phyloP scores from a whole-genome alignment of 768 basidiomycete species.

The Russula foetens region DNA sequence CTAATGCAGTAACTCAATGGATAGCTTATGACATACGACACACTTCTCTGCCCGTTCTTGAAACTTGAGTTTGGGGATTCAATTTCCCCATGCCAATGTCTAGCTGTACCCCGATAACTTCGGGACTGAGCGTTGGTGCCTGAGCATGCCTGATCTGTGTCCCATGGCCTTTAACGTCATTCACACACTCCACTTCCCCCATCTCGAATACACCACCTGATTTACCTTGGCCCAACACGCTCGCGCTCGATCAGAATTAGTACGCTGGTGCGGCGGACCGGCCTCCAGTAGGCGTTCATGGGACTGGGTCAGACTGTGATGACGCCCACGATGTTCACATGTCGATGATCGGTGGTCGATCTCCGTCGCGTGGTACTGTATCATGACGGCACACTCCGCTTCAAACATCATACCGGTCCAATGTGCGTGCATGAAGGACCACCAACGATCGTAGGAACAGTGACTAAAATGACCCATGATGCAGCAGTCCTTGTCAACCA shows the following conservation, averaged over 20 bases:
- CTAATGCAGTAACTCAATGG: too few species aligned
- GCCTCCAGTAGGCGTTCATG: not conserved
- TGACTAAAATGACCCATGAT: not conserved
- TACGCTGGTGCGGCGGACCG: not conserved
- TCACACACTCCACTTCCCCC: not conserved
- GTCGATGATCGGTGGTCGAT: not conserved
- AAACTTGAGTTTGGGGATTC: not conserved
- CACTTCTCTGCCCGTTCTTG: not conserved
- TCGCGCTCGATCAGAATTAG: not conserved
- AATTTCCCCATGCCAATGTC: not conserved
- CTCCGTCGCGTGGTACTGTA: not conserved
- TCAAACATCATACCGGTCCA: not conserved
- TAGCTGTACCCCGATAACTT: not conserved
- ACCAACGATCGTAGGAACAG: not conserved
- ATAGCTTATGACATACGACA: not conserved
- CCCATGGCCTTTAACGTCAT: too few species aligned
- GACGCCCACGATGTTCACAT: not conserved
- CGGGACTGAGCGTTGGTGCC: not conserved
- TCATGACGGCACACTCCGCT: not conserved
- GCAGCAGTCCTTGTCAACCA: too few species aligned
- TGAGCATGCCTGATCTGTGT: too few species aligned
- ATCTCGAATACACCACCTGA: not conserved
- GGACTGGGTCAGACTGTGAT: not conserved
- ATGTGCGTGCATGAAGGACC: not conserved
- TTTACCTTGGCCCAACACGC: not conserved